Conservation (phyloP, 2,329 filamentous ascomycete genomes). For the Zymoseptoria crescenta region DNA sequence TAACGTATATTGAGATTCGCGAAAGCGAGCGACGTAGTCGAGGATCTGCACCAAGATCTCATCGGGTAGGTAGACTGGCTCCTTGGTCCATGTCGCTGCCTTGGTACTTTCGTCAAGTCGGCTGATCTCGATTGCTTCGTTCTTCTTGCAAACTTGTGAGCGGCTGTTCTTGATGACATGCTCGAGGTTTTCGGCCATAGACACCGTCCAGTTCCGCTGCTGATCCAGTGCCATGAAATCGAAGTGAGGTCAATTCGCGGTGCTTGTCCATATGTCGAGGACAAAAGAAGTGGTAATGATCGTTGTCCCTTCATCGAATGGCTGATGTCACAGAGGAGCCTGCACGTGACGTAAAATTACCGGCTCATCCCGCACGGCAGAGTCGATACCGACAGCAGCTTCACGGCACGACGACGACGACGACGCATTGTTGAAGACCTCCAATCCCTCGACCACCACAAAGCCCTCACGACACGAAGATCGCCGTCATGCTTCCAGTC, state of each 20-base stretch:
- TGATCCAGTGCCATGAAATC: slow-evolving; percentile 28
- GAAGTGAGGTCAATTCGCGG: not conserved
- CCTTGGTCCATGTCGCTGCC: slow-evolving; percentile 13
- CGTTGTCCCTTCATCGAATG: not conserved
- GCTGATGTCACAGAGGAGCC: not conserved
- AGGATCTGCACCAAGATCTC: slow-evolving; percentile 48
- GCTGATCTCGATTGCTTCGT: not conserved
- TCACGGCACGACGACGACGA: not conserved
- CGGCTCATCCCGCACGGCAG: not conserved
- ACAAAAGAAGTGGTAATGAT: not conserved
- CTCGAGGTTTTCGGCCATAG: slow-evolving; percentile 30
- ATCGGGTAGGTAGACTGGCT: slow-evolving; percentile 41
- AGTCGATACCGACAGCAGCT: not conserved
- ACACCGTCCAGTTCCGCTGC: slow-evolving; percentile 29
- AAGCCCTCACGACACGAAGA: slow-evolving; percentile 4
- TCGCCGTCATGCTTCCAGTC: slow-evolving; percentile 21
- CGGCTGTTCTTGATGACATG: slow-evolving; percentile 12
- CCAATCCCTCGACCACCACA: not conserved
- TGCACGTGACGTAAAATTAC: not conserved
- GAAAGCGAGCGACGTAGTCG: slow-evolving; percentile 32
- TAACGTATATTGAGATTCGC: slow-evolving; percentile 40
- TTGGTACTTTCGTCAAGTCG: not conserved
- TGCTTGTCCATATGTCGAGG: not conserved
- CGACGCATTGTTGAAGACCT: not conserved
- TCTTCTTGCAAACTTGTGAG: slow-evolving; percentile 3